Conservation (phyloP, 1,284 basidiomycete species). For the Wallemia hederae region DNA sequence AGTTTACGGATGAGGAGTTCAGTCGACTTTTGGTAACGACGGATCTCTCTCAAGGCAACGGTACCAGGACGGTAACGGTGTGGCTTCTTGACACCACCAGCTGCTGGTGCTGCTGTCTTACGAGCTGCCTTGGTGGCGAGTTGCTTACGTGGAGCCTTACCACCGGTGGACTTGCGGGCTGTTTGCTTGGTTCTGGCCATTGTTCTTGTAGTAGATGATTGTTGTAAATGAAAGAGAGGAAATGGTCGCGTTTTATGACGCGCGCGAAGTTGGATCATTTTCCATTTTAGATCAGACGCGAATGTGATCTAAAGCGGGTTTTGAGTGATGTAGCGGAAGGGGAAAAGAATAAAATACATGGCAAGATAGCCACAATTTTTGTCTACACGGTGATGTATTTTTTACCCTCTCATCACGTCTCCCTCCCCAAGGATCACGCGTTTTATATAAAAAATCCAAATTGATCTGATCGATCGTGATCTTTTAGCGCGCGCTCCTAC, state of each 20-base stretch:
- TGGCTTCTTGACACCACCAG: constrained; percentile 88
- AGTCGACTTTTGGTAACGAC: constrained; percentile 86
- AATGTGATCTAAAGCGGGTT: background rate
- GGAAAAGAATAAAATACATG: background rate
- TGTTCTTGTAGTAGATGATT: constrained; percentile 5
- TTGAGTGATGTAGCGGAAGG: background rate
- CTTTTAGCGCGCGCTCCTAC: background rate
- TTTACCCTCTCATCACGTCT: background rate
- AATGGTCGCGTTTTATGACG: background rate
- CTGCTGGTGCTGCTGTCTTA: constrained; percentile 26
- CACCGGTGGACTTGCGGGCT: constrained; percentile 52
- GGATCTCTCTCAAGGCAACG: constrained; percentile 86
- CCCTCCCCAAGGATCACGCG: background rate
- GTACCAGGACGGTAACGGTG: constrained; percentile 62
- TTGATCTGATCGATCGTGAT: background rate
- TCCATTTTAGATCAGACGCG: background rate
- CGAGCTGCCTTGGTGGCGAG: constrained; percentile 50
- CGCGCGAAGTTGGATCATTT: background rate
- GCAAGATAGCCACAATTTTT: background rate
- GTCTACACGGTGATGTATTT: background rate
- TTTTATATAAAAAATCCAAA: background rate
- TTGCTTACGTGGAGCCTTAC: constrained; percentile 67
- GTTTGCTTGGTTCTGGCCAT: constrained; percentile 29
- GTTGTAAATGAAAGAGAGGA: background rate
- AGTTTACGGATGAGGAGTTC: constrained; percentile 62